These are phyloP conservation scores for Phytophthora crassamura DNA, from an alignment of 352 stramenopile species.

Conservation along the genomic window DNA sequence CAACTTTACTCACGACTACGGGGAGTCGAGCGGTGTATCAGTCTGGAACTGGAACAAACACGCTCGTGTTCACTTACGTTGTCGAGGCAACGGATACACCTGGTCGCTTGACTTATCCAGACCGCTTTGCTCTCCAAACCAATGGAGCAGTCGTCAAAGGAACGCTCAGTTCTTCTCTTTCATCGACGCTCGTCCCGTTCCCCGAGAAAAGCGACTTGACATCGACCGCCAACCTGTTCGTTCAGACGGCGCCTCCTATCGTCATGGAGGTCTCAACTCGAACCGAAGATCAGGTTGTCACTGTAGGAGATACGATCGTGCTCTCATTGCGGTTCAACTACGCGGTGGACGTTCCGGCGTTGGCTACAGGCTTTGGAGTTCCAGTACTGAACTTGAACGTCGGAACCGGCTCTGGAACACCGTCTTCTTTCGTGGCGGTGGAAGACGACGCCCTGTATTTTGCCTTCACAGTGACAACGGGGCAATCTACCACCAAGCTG, in stretches of 20 bases:
- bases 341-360: slow-evolving; percentile 35
- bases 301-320: slow-evolving; percentile 56
- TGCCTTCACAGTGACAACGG: slow-evolving; percentile 41
- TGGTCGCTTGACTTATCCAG: slow-evolving; percentile 42
- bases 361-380: slow-evolving; percentile 21
- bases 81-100: slow-evolving; percentile 47
- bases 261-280: slow-evolving; percentile 49
- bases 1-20: slow-evolving; percentile 52
- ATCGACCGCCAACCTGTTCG: slow-evolving; percentile 27
- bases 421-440: slow-evolving; percentile 38
- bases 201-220: slow-evolving; percentile 29
- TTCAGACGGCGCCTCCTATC: slow-evolving; percentile 47
- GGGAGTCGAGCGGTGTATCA: slow-evolving; percentile 51
- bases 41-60: slow-evolving; percentile 44
- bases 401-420: slow-evolving; percentile 30
- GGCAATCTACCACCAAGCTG: slow-evolving; percentile 52
- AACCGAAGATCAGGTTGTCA: slow-evolving; percentile 49
- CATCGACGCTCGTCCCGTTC: slow-evolving; percentile 49
- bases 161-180: slow-evolving; percentile 19
- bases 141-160: slow-evolving; percentile 54
- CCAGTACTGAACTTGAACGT: slow-evolving; percentile 55
- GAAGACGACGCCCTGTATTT: slow-evolving; percentile 65
- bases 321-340: slow-evolving; percentile 51
- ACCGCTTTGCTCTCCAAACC: slow-evolving; percentile 49
- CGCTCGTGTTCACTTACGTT: slow-evolving; percentile 60